A percentile compares a stretch with the other conserved stretches of the same genome.
Evolutionary conservation across 1,284 basidiomycete genomes (phyloP).

Genomic region (Coniferiporia sulphurascens): DNA sequence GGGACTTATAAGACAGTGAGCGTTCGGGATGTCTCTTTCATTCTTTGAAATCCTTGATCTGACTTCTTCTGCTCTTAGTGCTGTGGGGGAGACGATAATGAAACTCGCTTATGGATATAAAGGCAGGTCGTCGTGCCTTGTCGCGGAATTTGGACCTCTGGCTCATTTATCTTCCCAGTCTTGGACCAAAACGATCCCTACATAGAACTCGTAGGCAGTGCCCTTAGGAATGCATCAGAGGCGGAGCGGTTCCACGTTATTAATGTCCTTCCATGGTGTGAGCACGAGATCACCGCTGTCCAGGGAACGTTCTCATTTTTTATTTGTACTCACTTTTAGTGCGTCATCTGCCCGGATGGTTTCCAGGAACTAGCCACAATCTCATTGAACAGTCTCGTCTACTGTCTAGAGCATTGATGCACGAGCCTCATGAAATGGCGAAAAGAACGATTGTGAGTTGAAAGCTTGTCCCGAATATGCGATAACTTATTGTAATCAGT

Average conservation of each 20-base stretch:
- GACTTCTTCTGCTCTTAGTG: neutral
- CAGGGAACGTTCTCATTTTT: neutral
- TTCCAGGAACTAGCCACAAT: conserved; percentile 31
- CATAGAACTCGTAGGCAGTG: conserved; percentile 13
- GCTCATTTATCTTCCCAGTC: neutral
- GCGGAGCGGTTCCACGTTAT: conserved; percentile 11
- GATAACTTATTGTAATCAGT: neutral
- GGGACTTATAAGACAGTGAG: neutral
- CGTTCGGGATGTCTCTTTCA: no score
- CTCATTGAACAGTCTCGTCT: conserved; percentile 50
- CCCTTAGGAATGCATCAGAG: neutral
- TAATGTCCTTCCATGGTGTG: conserved; percentile 7
- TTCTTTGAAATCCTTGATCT: neutral
- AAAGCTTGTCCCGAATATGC: conserved; percentile 4
- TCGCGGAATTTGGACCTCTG: neutral
- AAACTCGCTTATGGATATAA: conserved; percentile 11
- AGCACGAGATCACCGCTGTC: neutral
- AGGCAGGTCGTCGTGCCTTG: no score
- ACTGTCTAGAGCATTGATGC: conserved; percentile 2
- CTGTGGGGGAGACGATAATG: conserved; percentile 4
- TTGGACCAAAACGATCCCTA: conserved; percentile 17
- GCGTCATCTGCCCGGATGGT: conserved; percentile 14
- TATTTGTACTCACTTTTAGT: neutral
- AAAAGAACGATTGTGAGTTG: conserved; percentile 12
- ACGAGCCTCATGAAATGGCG: conserved; percentile 7